These are phyloP conservation scores for Pythium rhizo-oryzae DNA, from an alignment of 352 stramenopile genomes.

Conservation along the genomic window DNA sequence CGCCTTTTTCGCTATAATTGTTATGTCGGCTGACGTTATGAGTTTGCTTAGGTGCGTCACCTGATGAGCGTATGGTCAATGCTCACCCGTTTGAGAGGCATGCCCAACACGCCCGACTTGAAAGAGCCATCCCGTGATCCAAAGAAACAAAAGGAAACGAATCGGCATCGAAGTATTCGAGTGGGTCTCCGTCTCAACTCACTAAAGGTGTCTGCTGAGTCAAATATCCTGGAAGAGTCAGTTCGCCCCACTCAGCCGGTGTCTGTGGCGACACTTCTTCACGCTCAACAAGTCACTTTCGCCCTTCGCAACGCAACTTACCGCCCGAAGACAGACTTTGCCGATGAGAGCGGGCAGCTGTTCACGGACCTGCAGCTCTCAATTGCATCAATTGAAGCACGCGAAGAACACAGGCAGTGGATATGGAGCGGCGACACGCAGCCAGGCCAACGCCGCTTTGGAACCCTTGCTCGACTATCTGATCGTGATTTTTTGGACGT, in stretches of 20 bases:
- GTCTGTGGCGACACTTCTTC: constrained; percentile 7
- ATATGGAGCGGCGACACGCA: not conserved
- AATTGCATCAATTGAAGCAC: constrained; percentile 9
- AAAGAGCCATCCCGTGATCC: not conserved
- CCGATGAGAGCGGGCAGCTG: not conserved
- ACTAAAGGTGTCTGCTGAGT: not conserved
- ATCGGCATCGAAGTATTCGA: constrained; percentile 7
- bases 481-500: constrained; percentile 25
- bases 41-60: constrained; percentile 11
- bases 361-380: constrained; percentile 26
- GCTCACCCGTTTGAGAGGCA: not conserved
- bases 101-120: not conserved
- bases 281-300: not conserved
- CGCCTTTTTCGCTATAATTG: not conserved
- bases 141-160: not conserved
- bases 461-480: constrained; percentile 15
- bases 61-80: not conserved
- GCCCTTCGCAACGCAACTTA: constrained; percentile 13
- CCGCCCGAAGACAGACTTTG: constrained; percentile 22
- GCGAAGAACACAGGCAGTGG: constrained; percentile 10
- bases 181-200: constrained; percentile 11
- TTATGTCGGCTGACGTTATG: not conserved
- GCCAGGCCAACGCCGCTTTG: constrained; percentile 7
- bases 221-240: not conserved
- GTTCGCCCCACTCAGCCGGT: not conserved